A percentile compares a stretch with the other conserved stretches of the same genome.
phyloP scores from a whole-genome alignment of 495 filamentous ascomycete genomes.

The Hyphodiscus hymeniophilus region DNA sequence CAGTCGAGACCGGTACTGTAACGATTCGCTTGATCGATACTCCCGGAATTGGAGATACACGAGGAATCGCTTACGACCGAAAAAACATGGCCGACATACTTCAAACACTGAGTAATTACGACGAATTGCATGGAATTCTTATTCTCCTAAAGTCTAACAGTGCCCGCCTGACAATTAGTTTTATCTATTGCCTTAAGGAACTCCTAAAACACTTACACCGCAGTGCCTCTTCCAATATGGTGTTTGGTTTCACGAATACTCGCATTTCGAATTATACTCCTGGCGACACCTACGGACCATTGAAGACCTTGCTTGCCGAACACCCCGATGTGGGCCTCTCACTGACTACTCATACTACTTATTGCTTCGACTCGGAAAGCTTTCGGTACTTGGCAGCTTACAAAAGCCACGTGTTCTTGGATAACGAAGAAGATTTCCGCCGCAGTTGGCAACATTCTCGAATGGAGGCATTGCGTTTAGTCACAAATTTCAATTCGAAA shows the following conservation, averaged over 20 bases:
- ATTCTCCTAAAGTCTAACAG: constrained; percentile 39
- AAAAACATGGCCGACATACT: constrained; percentile 39
- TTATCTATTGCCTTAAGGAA: constrained; percentile 34
- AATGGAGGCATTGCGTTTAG: constrained; percentile 24
- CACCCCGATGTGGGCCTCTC: constrained; percentile 21
- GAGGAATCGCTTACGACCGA: constrained; percentile 28
- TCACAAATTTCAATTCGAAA: constrained; percentile 22
- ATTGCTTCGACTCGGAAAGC: constrained; percentile 39
- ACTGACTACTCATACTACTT: constrained; percentile 22
- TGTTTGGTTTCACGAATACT: constrained; percentile 39
- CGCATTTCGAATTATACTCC: constrained; percentile 33
- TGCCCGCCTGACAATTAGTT: constrained; percentile 30
- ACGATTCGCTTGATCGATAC: constrained; percentile 37
- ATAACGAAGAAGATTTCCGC: constrained; percentile 25
- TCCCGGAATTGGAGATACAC: constrained; percentile 36
- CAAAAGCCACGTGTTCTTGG: constrained; percentile 25
- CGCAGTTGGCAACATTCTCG: constrained; percentile 32
- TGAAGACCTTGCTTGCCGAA: constrained; percentile 24
- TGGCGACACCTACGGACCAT: constrained; percentile 31
- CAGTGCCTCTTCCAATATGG: constrained; percentile 30
- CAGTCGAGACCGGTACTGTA: constrained; percentile 18
- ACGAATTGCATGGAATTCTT: constrained; percentile 35
- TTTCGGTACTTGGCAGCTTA: constrained; percentile 36
- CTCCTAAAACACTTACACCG: constrained; percentile 34
- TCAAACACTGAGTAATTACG: constrained; percentile 22